Base-by-base conservation (phyloP, 371 early-diverging fungal species). In the Zopfochytrium polystomum region DNA sequence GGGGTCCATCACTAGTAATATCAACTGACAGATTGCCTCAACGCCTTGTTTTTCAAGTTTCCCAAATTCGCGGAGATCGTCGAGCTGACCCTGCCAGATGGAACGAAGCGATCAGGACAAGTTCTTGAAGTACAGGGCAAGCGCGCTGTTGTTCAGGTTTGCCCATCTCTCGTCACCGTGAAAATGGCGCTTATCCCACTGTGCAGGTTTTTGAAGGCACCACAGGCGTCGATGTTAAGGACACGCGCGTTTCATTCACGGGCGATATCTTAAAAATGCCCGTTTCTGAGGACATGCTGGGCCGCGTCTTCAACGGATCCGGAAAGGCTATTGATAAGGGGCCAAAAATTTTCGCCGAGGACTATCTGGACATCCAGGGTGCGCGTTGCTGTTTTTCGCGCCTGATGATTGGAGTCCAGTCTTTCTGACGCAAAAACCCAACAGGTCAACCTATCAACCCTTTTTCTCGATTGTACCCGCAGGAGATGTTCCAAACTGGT, bases 401-500 rank as follows among this genome's bases (percentile, higher is more conserved):
- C 15, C 22, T 34, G 6, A 5, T 55, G 49, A 20, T 20, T 27
- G 50, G 13, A 20, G 20, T 3, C 23, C 22, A 20, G n/a, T 6
- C 29, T 25, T 35, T 23, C 51, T 26, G 20, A 7, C 9, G 52
- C 11, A 6, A n/a, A 7, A 15, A 48, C 86, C n/a, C n/a, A n/a
- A n/a, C n/a, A n/a, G n/a, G 91, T 44, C 95, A 96, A 63, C 99
- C 99, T 33, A 97, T 99, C 80, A 99, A 99, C 81, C 99, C 99
- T 34, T 95, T 86, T 79, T 92, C 95, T 52, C 91, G 99, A 79
- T 95, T 98, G 65, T 99, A 99, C 74, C 99, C 99, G 50, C 98
- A 97, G 81, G 99, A 99, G 83, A 99, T 99, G 99, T 98, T 99
- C 64, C 99, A 99, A 80, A 99, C 99, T 20, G 99, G 99, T 72